phyloP scores from a whole-genome alignment of 2,329 filamentous ascomycete genomes.

The Sporothrix variecibatus region DNA sequence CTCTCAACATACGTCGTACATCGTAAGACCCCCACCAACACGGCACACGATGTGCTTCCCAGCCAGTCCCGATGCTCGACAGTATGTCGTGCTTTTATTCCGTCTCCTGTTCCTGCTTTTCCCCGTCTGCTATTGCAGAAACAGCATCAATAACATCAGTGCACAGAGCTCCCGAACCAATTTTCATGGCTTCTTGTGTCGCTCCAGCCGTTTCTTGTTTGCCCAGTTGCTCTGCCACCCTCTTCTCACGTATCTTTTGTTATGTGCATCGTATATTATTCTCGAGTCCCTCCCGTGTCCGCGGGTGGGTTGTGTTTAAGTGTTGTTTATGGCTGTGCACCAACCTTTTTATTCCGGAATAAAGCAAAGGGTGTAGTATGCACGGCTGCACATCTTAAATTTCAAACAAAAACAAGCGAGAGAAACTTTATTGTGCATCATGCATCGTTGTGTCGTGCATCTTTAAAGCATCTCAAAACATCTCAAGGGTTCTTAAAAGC shows the following conservation, averaged over 20 bases:
- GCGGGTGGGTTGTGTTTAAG: background rate
- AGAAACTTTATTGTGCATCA: background rate
- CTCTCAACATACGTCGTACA: background rate
- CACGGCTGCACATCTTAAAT: background rate
- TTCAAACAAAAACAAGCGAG: background rate
- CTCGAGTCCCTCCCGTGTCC: background rate
- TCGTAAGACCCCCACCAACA: background rate
- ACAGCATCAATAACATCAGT: background rate
- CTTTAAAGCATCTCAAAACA: background rate
- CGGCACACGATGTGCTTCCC: constrained; percentile 8
- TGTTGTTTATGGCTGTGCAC: background rate
- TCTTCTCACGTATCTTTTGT: background rate
- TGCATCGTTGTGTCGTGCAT: background rate
- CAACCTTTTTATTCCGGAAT: background rate
- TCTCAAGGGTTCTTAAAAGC: background rate
- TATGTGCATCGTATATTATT: constrained; percentile 3
- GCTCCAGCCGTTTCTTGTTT: background rate
- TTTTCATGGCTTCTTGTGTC: background rate
- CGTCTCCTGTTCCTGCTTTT: background rate
- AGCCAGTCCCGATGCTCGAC: background rate
- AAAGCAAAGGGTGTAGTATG: background rate
- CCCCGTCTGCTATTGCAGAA: background rate
- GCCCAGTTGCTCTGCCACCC: background rate
- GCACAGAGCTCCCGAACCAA: constrained; percentile 4
- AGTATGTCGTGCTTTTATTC: constrained; percentile 4